These are phyloP conservation scores for Pleoardoris graminearum DNA, from an alignment of 2,329 filamentous ascomycete genomes.

Conservation along the genomic window DNA sequence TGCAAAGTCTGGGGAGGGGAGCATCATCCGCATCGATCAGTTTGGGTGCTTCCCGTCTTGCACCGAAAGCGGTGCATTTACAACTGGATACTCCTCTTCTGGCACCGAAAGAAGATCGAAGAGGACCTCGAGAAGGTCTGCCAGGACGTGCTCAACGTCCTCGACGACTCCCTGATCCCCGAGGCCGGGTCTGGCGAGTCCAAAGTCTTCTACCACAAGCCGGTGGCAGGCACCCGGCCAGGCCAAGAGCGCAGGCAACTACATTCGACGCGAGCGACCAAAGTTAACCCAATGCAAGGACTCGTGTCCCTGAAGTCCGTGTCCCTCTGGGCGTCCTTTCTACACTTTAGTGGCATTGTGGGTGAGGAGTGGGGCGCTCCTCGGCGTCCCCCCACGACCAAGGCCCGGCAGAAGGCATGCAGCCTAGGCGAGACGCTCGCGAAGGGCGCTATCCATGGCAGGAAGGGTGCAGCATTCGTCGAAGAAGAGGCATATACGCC, in stretches of 20 bases:
- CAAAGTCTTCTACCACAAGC: slow-evolving; percentile 99
- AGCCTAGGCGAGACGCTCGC: slow-evolving; percentile 42
- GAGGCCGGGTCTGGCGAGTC: slow-evolving; percentile 96
- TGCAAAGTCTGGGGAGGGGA: no score
- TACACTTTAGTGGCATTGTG: no score
- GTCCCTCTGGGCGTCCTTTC: no score
- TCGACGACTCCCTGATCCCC: slow-evolving; percentile 91
- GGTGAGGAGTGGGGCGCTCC: slow-evolving; percentile 81
- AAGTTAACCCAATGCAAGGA: no score
- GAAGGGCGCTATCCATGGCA: slow-evolving; percentile 47
- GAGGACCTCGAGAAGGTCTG: slow-evolving; percentile 95
- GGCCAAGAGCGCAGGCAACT: no score
- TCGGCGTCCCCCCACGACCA: slow-evolving; percentile 72
- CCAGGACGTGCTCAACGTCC: slow-evolving; percentile 94
- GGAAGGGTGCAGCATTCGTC: slow-evolving; percentile 43
- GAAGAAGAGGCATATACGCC: slow-evolving; percentile 52
- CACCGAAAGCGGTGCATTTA: no score
- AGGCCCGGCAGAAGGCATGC: slow-evolving; percentile 61
- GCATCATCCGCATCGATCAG: no score
- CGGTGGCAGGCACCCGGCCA: no score
- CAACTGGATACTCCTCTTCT: no score
- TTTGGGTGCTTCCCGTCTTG: no score
- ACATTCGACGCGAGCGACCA: no score
- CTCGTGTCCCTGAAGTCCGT: no score
- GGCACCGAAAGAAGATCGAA: slow-evolving; percentile 98